These are phyloP conservation scores for Trichocladium uniseriatum DNA, from an alignment of 495 filamentous ascomycete species.

Conservation along the genomic window DNA sequence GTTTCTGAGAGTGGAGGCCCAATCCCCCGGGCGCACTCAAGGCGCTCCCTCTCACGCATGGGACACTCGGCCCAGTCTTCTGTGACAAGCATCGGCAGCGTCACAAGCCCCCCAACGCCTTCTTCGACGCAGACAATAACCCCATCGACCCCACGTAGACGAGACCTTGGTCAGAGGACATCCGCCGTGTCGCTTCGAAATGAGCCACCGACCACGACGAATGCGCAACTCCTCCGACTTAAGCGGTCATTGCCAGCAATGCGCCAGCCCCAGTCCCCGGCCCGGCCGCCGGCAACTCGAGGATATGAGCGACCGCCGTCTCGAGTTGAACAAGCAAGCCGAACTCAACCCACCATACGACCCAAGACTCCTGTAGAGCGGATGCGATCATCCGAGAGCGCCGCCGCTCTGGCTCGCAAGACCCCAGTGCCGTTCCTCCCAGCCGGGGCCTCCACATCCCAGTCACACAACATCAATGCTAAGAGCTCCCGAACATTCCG, in stretches of 20 bases:
- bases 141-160: constrained; percentile 50
- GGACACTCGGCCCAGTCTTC: constrained; percentile 61
- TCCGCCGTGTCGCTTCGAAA: constrained; percentile 42
- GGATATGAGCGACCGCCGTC: constrained; percentile 45
- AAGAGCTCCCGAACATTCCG: constrained; percentile 62
- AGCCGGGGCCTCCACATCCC: constrained; percentile 59
- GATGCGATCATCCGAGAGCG: constrained; percentile 44
- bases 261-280: constrained; percentile 43
- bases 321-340: constrained; percentile 24
- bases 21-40: constrained; percentile 39
- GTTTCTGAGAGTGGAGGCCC: constrained; percentile 85
- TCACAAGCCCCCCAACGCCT: constrained; percentile 49
- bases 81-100: constrained; percentile 34
- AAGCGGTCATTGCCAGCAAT: constrained; percentile 86
- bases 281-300: constrained; percentile 33
- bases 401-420: constrained; percentile 44
- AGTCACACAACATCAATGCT: constrained; percentile 68
- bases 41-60: constrained; percentile 55
- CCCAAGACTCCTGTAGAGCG: constrained; percentile 67
- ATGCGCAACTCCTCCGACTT: constrained; percentile 63
- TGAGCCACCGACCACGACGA: constrained; percentile 56
- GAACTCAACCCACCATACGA: constrained; percentile 41
- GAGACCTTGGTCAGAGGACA: constrained; percentile 47
- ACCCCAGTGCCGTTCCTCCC: constrained; percentile 70
- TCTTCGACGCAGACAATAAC: constrained; percentile 45